Percentiles rank a stretch among this genome's conserved stretches.
Evolutionary conservation across 345 rosid genomes (phyloP).

Genomic region (Rhizophora apiculata): DNA sequence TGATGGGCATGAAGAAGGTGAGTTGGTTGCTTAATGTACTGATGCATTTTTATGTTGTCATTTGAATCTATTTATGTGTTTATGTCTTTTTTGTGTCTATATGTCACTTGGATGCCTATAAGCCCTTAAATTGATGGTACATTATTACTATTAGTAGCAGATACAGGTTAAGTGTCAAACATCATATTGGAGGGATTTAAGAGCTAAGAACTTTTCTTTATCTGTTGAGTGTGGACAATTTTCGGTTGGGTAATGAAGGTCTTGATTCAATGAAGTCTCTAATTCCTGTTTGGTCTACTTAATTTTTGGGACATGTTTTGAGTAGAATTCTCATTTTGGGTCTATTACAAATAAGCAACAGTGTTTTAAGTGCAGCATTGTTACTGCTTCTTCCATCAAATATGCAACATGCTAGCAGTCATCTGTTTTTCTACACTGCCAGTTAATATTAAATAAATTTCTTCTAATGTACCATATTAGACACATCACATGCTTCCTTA

Average conservation of each 20-base stretch:
- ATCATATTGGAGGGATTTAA: neutral
- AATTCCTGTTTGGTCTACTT: neutral
- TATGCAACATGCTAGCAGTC: too few species aligned
- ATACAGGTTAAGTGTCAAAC: neutral
- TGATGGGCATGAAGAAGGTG: conserved; percentile 46
- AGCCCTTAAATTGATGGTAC: neutral
- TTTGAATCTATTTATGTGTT: neutral
- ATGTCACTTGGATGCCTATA: neutral
- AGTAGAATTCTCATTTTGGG: neutral
- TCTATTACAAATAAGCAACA: neutral
- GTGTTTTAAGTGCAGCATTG: neutral
- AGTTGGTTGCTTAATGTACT: conserved; percentile 3
- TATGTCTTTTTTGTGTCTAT: neutral
- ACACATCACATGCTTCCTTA: too few species aligned
- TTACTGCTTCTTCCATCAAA: too few species aligned
- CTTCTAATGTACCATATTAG: too few species aligned
- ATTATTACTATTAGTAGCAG: neutral
- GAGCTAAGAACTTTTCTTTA: neutral
- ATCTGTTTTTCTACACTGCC: too few species aligned
- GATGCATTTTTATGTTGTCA: neutral
- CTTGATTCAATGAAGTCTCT: neutral
- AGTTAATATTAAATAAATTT: too few species aligned
- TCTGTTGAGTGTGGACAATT: neutral
- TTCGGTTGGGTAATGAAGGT: neutral
- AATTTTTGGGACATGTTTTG: neutral